Percentiles rank a stretch among this genome's conserved stretches.
Conservation (phyloP, 345 rosid species). For the Eucalyptus curtisii region DNA sequence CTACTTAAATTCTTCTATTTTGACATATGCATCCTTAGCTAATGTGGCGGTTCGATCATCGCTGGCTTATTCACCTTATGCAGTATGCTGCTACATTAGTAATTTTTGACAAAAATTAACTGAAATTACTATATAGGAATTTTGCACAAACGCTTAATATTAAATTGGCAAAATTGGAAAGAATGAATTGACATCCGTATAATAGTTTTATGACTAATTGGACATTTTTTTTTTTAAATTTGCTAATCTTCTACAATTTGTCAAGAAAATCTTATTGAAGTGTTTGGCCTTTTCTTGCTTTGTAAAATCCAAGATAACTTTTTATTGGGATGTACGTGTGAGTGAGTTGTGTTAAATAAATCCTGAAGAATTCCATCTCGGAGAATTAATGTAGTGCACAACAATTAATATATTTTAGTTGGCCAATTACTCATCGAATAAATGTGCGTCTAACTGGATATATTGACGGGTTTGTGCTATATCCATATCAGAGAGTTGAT, state of each 20-base stretch:
- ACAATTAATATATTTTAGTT: too few species aligned
- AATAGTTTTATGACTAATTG: background rate
- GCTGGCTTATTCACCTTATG: too few species aligned
- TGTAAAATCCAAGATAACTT: background rate
- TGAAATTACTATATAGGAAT: background rate
- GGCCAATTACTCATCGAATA: too few species aligned
- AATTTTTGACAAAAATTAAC: background rate
- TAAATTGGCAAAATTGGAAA: background rate
- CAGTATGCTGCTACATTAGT: fast-evolving
- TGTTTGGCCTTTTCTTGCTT: background rate
- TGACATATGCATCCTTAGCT: background rate
- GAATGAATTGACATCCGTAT: fast-evolving
- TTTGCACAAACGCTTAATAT: fast-evolving
- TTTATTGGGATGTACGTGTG: too few species aligned
- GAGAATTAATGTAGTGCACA: too few species aligned
- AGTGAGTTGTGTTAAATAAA: too few species aligned
- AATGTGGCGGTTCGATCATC: fast-evolving
- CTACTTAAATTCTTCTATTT: background rate
- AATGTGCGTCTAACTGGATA: too few species aligned
- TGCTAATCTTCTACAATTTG: background rate
- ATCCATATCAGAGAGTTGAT: fast-evolving
- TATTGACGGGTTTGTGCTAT: fast-evolving
- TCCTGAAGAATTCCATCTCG: too few species aligned
- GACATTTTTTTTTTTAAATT: background rate
- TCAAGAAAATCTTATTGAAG: background rate